Conservation (phyloP, 495 filamentous ascomycete genomes). For the Aspergillus taichungensis region DNA sequence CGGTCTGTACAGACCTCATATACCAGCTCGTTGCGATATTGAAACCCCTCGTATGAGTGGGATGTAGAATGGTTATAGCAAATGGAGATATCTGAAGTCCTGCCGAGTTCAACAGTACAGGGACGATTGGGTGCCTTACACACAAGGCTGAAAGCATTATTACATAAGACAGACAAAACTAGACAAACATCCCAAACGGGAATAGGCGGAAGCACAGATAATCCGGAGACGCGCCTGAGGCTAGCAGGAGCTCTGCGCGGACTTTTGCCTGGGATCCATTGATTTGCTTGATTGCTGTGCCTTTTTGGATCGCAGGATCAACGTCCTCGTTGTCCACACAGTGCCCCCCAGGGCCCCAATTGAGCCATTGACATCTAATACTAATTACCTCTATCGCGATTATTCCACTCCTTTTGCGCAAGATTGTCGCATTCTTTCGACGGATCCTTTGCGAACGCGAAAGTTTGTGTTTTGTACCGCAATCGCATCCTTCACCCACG, state of each 20-base stretch:
- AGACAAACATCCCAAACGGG: not conserved
- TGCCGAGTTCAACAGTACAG: no score
- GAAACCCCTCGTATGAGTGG: no score
- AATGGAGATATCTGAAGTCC: no score
- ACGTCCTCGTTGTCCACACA: conserved; percentile 6
- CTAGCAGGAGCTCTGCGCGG: conserved; percentile 22
- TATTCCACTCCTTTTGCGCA: conserved; percentile 3
- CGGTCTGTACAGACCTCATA: no score
- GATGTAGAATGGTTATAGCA: no score
- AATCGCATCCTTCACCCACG: conserved; percentile 12
- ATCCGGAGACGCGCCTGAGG: conserved; percentile 18
- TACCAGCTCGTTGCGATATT: no score
- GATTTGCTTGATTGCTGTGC: not conserved
- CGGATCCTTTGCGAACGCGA: not conserved
- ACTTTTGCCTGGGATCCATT: conserved; percentile 17
- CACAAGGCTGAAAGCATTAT: not conserved
- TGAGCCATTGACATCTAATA: conserved; percentile 11
- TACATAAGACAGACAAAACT: conserved; percentile 2
- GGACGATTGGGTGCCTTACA: not conserved
- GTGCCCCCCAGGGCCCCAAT: conserved; percentile 8
- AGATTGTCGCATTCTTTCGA: not conserved
- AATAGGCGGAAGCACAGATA: conserved; percentile 4
- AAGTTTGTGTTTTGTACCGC: conserved; percentile 5
- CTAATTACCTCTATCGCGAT: conserved; percentile 3
- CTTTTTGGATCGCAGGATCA: conserved; percentile 13